Conservation (phyloP, 805 yeast species). For the Yarrowia phangngaensis region DNA sequence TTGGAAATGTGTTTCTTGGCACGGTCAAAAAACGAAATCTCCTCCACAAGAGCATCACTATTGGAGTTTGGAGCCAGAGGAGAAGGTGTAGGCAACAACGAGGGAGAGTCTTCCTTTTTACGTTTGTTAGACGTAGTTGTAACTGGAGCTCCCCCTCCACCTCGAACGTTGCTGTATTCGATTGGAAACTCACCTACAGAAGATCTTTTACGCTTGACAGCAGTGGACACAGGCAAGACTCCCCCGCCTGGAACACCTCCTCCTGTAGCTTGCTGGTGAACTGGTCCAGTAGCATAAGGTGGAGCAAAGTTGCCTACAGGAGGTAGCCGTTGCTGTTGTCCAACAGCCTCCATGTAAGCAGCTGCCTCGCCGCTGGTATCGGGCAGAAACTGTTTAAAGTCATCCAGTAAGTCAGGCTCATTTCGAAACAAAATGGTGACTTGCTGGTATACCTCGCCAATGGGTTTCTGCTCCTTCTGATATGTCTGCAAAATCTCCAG, state of each 20-base stretch:
- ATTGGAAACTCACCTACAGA: conserved; percentile 20
- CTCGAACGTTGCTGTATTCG: conserved; percentile 30
- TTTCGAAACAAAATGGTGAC: conserved; percentile 83
- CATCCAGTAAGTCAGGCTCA: conserved; percentile 92
- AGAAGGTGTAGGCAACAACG: conserved; percentile 77
- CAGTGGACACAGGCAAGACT: neutral
- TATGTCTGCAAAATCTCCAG: conserved; percentile 93
- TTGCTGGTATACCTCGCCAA: conserved; percentile 90
- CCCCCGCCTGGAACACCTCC: neutral
- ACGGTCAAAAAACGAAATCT: conserved; percentile 84
- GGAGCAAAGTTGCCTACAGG: conserved; percentile 89
- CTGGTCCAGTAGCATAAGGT: conserved; percentile 39
- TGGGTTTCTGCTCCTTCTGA: conserved; percentile 93
- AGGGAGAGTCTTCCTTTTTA: conserved; percentile 43
- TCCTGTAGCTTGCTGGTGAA: conserved; percentile 8
- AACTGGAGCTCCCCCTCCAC: conserved; percentile 28
- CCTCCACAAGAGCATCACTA: conserved; percentile 66
- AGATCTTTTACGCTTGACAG: conserved; percentile 20
- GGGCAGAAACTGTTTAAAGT: conserved; percentile 92
- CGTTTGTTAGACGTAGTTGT: conserved; percentile 14
- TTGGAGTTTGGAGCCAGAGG: conserved; percentile 58
- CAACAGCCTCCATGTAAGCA: conserved; percentile 16
- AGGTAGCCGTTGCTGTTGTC: conserved; percentile 52
- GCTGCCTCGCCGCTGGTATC: conserved; percentile 50
- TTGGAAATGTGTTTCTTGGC: conserved; percentile 85